Percentiles rank a stretch among this genome's conserved stretches.
Conservation (phyloP, 75 land plant genomes). For the Sequoia sempervirens region DNA sequence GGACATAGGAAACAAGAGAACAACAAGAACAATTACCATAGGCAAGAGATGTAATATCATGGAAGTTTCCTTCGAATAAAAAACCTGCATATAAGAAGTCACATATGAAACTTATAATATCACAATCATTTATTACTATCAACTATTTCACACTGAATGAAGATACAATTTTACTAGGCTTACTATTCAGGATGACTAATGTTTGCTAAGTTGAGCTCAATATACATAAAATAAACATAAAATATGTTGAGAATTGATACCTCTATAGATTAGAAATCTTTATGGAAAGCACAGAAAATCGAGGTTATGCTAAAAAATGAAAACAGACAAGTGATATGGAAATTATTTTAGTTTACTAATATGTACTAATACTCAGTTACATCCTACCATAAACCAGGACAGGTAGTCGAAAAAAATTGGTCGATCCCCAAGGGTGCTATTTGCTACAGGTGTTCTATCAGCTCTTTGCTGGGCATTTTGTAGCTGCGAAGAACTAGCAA, state of each 20-base stretch:
- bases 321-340: not conserved
- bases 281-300: not conserved
- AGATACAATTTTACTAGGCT: not conserved
- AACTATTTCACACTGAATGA: not conserved
- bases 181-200: not conserved
- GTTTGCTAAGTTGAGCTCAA: not conserved
- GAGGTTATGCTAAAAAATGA: not conserved
- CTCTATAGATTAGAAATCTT: not conserved
- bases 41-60: slow-evolving; percentile 64
- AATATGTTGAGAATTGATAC: not conserved
- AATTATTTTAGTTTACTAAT: not conserved
- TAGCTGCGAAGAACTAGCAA: slow-evolving; percentile 60
- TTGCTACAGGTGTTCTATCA: slow-evolving; percentile 11
- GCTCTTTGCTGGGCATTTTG: slow-evolving; percentile 36
- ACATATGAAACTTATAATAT: not conserved
- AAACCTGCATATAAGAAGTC: slow-evolving; percentile 30
- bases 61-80: slow-evolving; percentile 55
- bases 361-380: not conserved
- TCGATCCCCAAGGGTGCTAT: slow-evolving; percentile 31
- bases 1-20: slow-evolving; percentile 34
- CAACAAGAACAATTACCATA: slow-evolving; percentile 35
- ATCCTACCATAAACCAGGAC: slow-evolving; percentile 71
- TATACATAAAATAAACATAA: not conserved
- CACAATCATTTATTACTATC: not conserved
- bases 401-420: slow-evolving; percentile 82